Percentiles rank a stretch among this genome's conserved stretches.
Conservation (phyloP, 371 early-diverging fungal genomes). For the Funneliformis caledonium region DNA sequence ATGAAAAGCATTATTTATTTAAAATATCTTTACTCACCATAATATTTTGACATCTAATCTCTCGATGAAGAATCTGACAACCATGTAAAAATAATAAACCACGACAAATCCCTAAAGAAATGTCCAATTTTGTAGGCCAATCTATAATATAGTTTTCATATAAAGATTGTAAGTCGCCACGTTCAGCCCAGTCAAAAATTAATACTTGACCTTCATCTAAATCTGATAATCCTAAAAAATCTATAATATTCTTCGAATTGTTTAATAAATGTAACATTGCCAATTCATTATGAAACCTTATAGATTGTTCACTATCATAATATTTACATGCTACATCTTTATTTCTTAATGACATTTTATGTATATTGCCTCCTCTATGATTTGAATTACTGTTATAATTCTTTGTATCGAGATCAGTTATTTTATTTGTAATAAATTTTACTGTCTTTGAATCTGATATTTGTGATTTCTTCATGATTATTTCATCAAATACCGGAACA, state of each 20-base stretch:
- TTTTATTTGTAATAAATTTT: background rate
- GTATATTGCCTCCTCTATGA: slow-evolving; percentile 1
- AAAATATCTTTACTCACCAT: slow-evolving; percentile 10
- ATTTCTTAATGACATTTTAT: slow-evolving; percentile 1
- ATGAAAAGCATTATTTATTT: background rate
- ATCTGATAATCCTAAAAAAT: slow-evolving; percentile 30
- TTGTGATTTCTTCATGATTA: background rate
- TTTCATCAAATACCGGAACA: slow-evolving; percentile 22
- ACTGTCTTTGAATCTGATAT: background rate
- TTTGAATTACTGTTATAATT: background rate
- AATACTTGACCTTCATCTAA: slow-evolving; percentile 26
- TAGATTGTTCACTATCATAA: slow-evolving; percentile 12
- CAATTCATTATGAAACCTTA: slow-evolving; percentile 15
- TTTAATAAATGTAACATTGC: slow-evolving; percentile 8
- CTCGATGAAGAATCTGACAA: slow-evolving; percentile 31
- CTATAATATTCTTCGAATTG: slow-evolving; percentile 21
- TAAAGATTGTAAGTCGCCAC: slow-evolving; percentile 16
- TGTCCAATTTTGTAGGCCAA: slow-evolving; percentile 20
- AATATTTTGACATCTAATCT: slow-evolving; percentile 39
- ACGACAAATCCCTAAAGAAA: slow-evolving; percentile 31
- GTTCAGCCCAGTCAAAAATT: slow-evolving; percentile 39
- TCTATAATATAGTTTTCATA: slow-evolving; percentile 13
- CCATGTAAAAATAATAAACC: slow-evolving; percentile 34
- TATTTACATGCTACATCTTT: slow-evolving; percentile 13
- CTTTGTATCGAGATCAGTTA: background rate